Base-by-base conservation (phyloP, 2,329 filamentous ascomycete genomes). In the Alternaria angustiovoidea region DNA sequence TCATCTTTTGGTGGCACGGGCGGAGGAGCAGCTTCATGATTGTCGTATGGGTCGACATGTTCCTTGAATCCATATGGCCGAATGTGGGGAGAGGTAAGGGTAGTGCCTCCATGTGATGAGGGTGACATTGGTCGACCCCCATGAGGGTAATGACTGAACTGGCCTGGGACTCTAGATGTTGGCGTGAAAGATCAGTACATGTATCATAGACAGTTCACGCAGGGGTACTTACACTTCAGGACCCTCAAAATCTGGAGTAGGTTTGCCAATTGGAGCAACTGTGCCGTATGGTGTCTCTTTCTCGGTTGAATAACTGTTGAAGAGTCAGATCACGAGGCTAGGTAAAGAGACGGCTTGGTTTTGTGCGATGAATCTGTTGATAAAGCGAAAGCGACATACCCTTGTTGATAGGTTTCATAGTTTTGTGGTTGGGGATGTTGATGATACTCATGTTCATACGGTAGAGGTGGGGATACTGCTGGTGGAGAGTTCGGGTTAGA, bases 61-160 rank as follows among this genome's bases (percentile, higher is more conserved):
- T 72, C 69, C 39, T 70, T 71, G 57, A 72, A 70, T 2, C 63
- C 64, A 38, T 68, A 72, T 8, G 65, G 63, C 34, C 66, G 61
- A 6, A 64, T 36, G 18, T 67, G 61, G 42, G 64, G 67, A 16
- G 67, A 71, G 12, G 42, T 63, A 16, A 66, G 36, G 32, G 64
- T 62, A 4, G 61, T 66, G 22, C 61, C 66, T 32, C 65, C 67
- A 34, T 67, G 54, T 7, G 70, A 69, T 5, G 62, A 63, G 22
- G 62, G 61, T 32, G 67, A 69, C 22, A 67, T 57, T 4, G 64
- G 60, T 16, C 65, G 58, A 16, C 51, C 48, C 7, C 53, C 59
- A 49, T 65, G 58, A 12, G 64, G 58, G 53, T 70, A 66, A 16
- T 57, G 49, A 7, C 48, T 51, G 26, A 68, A 66, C 24, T 70